These are phyloP conservation scores for Calonectria ilicicola DNA, from an alignment of 2,329 filamentous ascomycete species.

Conservation along the genomic window DNA sequence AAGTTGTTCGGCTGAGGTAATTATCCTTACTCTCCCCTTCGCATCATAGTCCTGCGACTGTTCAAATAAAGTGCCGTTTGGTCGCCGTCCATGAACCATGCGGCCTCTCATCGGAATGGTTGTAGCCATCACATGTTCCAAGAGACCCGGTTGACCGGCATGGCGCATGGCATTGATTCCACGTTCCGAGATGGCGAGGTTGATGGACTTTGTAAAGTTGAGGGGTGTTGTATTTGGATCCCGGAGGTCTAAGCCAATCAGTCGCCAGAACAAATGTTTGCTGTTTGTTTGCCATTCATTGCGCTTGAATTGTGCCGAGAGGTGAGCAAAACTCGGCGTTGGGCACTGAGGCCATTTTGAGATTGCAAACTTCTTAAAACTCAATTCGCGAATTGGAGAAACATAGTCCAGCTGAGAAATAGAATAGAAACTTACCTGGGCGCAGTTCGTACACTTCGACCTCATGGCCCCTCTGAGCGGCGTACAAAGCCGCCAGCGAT, in stretches of 20 bases:
- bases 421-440: constrained; percentile 73
- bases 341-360: background rate
- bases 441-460: constrained; percentile 96
- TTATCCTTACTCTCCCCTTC: constrained; percentile 77
- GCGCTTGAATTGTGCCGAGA: background rate
- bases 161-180: constrained; percentile 89
- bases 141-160: constrained; percentile 73
- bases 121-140: constrained; percentile 79
- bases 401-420: constrained; percentile 8
- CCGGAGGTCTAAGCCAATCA: constrained; percentile 78
- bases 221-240: constrained; percentile 85
- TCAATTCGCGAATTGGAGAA: constrained; percentile 14
- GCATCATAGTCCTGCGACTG: constrained; percentile 93
- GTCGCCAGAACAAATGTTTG: constrained; percentile 27
- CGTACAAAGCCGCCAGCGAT: constrained; percentile 91
- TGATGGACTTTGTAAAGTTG: constrained; percentile 99
- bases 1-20: constrained; percentile 28
- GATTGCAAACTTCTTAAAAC: constrained; percentile 3
- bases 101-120: constrained; percentile 95
- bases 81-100: constrained; percentile 87
- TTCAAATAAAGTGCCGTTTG: constrained; percentile 76
- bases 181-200: constrained; percentile 91
- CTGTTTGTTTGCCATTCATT: background rate
- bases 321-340: background rate
- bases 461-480: constrained; percentile 85